Evolutionary conservation across 192 early-diverging fungal species (phyloP).

Genomic region (Powellomyces hirtus): DNA sequence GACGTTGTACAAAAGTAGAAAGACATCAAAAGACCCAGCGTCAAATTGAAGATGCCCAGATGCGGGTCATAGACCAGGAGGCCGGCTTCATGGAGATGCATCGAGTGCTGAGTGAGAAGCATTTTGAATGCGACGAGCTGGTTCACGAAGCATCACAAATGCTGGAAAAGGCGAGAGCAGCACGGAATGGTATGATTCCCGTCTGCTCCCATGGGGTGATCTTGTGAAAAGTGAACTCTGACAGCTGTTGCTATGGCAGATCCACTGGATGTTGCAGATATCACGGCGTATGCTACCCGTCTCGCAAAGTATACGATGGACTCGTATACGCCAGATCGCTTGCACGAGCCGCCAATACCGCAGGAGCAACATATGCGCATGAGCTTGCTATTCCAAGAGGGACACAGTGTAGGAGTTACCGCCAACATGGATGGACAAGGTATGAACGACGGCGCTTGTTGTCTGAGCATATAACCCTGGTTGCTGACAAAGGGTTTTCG

Average conservation of each 20-base stretch:
- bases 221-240: not conserved
- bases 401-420: not conserved
- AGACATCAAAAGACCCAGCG: slow-evolving; percentile 8
- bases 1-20: slow-evolving; percentile 2
- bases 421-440: not conserved
- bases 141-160: not conserved
- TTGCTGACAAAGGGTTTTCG: not conserved
- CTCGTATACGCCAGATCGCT: not conserved
- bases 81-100: slow-evolving; percentile 12
- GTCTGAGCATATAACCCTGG: not conserved
- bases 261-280: slow-evolving; percentile 2
- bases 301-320: slow-evolving; percentile 21
- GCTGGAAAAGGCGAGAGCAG: not conserved
- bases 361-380: slow-evolving; percentile 36
- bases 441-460: not conserved
- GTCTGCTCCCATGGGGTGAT: not conserved
- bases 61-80: slow-evolving; percentile 10
- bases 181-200: not conserved
- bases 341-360: slow-evolving; percentile 33
- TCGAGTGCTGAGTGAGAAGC: not conserved
- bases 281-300: slow-evolving; percentile 12
- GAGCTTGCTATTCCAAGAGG: slow-evolving; percentile 28
- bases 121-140: slow-evolving; percentile 4
- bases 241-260: not conserved
- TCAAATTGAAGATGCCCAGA: slow-evolving; percentile 4